A percentile compares a stretch with the other conserved stretches of the same genome.
phyloP scores from a whole-genome alignment of 805 yeast genomes.

The Lachancea sp. region DNA sequence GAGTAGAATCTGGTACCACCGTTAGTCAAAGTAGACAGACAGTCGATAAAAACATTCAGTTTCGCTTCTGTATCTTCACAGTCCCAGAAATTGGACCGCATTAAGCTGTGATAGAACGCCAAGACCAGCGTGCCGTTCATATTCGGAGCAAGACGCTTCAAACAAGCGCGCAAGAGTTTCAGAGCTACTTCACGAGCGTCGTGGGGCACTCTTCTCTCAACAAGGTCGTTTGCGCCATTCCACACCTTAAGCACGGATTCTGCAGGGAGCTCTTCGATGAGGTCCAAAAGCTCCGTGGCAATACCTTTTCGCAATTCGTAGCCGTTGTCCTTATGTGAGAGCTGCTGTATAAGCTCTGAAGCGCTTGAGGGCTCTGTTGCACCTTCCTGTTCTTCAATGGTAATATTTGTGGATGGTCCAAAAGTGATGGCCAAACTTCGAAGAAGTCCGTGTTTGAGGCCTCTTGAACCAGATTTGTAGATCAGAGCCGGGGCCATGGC shows the following conservation, averaged over 20 bases:
- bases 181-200: conserved; percentile 40
- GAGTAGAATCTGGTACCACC: background rate
- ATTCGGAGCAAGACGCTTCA: conserved; percentile 1
- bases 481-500: conserved; percentile 11
- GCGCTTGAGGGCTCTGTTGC: conserved; percentile 4
- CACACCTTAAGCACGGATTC: conserved; percentile 67
- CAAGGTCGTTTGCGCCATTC: conserved; percentile 56
- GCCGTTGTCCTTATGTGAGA: conserved; percentile 10
- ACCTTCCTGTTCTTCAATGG: conserved; percentile 2
- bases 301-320: conserved; percentile 38
- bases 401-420: background rate
- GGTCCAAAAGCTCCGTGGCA: conserved; percentile 43
- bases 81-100: conserved; percentile 24
- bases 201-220: conserved; percentile 34
- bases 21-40: conserved; percentile 31
- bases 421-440: conserved; percentile 5
- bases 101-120: conserved; percentile 55
- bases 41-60: conserved; percentile 43
- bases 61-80: conserved; percentile 39
- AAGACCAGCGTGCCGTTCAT: conserved; percentile 41
- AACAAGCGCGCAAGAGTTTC: conserved; percentile 1
- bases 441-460: conserved; percentile 9
- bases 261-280: conserved; percentile 46
- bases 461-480: conserved; percentile 5
- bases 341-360: conserved; percentile 13